Base-by-base conservation (phyloP, 2,329 filamentous ascomycete species). In the Thelonectria olida region DNA sequence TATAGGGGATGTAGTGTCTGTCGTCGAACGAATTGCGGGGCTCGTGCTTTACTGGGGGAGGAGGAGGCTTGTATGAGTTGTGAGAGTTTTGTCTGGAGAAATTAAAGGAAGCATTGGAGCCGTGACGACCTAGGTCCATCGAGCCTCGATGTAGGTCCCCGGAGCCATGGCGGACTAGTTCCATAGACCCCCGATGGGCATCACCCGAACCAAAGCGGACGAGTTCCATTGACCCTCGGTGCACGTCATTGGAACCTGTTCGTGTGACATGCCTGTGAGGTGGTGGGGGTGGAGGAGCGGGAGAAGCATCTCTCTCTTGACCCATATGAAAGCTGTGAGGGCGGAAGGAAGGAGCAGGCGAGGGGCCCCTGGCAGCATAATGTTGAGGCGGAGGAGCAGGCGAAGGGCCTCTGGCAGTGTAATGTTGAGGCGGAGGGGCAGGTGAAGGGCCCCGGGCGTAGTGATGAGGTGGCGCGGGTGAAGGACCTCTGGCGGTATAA, bases 201-300 rank as follows among this genome's bases (percentile, higher is more conserved):
- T 69, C 66, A 61, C 73, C 75, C 5, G 78, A 79, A 45, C 73
- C 74, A 10, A 79, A 74, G 1, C 78, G 74, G 9, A 73, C 74
- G 19, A 75, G 63, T 15, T 73, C 68, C 62, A 68, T 63, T 4
- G 71, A 73, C 9, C 69, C 72, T 6, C 72, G 73, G 48, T 79
- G 79, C 0, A 79, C 74, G 38, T 76, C 72, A 17, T 76, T 75
- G 2, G 81, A 82, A 9, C 71, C 71, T 28, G 57, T 73, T 65
- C 54, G 77, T 71, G 66, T 70, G 19, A 81, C 84, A 76, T 93
- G 92, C 7, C 93, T 90, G 65, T 96, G 94, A 7, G 94, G 93
- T 8, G 90, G 90, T 0, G 94, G 93, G 2, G 93, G 89, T 2
- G 93, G 93, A 7, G 93, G 93, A 17, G 93, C 92, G 8, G 91